Percentiles rank a stretch among this genome's conserved stretches.
Conservation (phyloP, 2,329 filamentous ascomycete species). For the Cytospora leucostoma region DNA sequence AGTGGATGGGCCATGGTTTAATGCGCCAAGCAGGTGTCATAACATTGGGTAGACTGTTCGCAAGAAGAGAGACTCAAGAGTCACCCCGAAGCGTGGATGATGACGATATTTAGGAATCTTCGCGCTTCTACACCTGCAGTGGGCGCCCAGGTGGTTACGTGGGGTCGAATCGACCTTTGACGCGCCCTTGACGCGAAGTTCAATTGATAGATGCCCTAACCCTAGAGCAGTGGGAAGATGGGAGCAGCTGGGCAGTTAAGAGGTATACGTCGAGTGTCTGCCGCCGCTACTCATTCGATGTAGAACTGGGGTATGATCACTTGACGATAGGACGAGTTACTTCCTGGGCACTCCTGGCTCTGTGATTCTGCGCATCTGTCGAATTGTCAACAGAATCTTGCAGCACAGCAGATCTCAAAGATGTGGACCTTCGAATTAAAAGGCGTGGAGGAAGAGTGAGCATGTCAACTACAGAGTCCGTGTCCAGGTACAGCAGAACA, state of each 20-base stretch:
- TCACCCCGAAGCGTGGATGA: background rate
- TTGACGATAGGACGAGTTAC: too few relatives aligned
- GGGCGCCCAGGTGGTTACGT: background rate
- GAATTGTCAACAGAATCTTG: too few relatives aligned
- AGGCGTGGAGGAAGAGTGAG: too few relatives aligned
- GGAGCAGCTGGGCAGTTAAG: too few relatives aligned
- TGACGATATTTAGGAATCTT: background rate
- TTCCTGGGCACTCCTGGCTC: too few relatives aligned
- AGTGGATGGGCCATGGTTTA: conserved; percentile 53
- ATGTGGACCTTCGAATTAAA: too few relatives aligned
- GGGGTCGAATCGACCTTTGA: conserved; percentile 4
- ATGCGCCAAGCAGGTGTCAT: conserved; percentile 15
- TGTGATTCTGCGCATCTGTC: too few relatives aligned
- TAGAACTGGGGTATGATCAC: too few relatives aligned
- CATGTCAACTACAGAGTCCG: background rate
- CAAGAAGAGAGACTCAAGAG: background rate
- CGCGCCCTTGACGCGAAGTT: conserved; percentile 9
- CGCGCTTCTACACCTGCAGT: background rate
- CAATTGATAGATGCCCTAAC: background rate
- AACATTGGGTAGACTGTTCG: conserved; percentile 11
- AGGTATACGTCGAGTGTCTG: too few relatives aligned
- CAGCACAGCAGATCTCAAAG: too few relatives aligned
- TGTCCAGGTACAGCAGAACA: background rate
- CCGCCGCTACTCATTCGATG: too few relatives aligned
- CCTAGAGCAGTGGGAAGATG: background rate